Evolutionary conservation across 2,329 filamentous ascomycete species (phyloP), one percentile per base, ranked within the genome.

Genomic region (Cladosporium velox): DNA sequence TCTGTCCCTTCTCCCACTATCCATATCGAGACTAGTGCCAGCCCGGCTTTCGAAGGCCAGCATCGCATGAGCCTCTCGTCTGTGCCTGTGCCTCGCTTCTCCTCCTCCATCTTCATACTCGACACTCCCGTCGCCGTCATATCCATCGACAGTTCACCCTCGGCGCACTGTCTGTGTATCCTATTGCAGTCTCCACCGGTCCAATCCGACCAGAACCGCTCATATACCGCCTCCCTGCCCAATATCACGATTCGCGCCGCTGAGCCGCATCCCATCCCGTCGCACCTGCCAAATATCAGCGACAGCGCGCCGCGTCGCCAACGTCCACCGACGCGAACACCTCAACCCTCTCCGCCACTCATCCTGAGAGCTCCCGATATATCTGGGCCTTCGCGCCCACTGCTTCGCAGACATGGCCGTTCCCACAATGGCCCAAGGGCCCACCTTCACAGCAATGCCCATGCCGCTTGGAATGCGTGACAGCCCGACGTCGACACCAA

Each of bases 361-460:
- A 32, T 64, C 38, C 52, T 64, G 61, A 64, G 61, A 64, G 14
- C 14, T 15, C 3, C 34, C 51, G 24, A 49, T 30, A 26, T n/a
- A 57, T 57, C 35, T 57, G 61, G 61, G 61, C 61, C 61, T 64
- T 64, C 32, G 51, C 61, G 61, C 61, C 61, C 51, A 59, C 35
- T 34, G 51, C 55, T 24, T 64, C 61, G 34, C 62, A 67, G 26
- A 59, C 57, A 35, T 69, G 67, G 51, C 35, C 66, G 51, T 57
- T 57, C 61, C 61, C 26, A 26, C 61, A 24, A 44, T 55, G 26
- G 51, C 61, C 51, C 51, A 65, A 38, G 54, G 44, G 47, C 34
- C 52, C 52, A 65, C 63, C 30, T 65, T 59, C 63, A 32, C 28
- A 34, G 54, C 54, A 10, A 65, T 41, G 62, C 14, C 62, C 21